A percentile compares a stretch with the other conserved stretches of the same genome.
Evolutionary conservation across 495 filamentous ascomycete genomes (phyloP).

Genomic region (Parmelia sp.): DNA sequence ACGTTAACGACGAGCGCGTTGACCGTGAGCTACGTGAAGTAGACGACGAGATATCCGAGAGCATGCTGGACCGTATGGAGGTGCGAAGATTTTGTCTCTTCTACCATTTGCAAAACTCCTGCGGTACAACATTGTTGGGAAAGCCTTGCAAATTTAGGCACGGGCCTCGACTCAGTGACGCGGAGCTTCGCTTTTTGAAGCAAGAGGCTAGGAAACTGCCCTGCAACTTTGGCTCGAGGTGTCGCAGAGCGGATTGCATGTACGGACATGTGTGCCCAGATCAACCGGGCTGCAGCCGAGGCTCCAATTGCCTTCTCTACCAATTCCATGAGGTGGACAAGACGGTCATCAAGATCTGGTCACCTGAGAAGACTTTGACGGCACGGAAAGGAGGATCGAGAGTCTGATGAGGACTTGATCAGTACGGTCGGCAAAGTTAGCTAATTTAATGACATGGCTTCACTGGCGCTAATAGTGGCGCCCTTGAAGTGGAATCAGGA

Average conservation of each 20-base stretch:
- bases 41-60: conserved; percentile 29
- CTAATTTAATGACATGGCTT: too few species aligned
- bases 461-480: too few species aligned
- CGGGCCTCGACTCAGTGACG: background rate
- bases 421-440: background rate
- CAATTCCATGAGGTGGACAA: conserved; percentile 1
- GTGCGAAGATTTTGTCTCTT: conserved; percentile 40
- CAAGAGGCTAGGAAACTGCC: background rate
- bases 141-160: conserved; percentile 5
- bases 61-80: conserved; percentile 33
- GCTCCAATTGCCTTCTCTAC: conserved; percentile 5
- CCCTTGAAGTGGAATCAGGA: too few species aligned
- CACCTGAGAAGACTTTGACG: background rate
- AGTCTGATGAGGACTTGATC: background rate
- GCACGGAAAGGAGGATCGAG: background rate
- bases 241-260: conserved; percentile 2
- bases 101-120: conserved; percentile 18
- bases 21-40: conserved; percentile 35
- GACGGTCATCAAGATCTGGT: conserved; percentile 5
- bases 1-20: conserved; percentile 40
- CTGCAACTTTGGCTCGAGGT: conserved; percentile 6
- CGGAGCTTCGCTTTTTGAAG: background rate
- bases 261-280: conserved; percentile 6
- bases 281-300: background rate
- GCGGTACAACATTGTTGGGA: background rate